Evolutionary conservation across 345 rosid genomes (phyloP).

Genomic region (Eucalyptus polyanthemos): DNA sequence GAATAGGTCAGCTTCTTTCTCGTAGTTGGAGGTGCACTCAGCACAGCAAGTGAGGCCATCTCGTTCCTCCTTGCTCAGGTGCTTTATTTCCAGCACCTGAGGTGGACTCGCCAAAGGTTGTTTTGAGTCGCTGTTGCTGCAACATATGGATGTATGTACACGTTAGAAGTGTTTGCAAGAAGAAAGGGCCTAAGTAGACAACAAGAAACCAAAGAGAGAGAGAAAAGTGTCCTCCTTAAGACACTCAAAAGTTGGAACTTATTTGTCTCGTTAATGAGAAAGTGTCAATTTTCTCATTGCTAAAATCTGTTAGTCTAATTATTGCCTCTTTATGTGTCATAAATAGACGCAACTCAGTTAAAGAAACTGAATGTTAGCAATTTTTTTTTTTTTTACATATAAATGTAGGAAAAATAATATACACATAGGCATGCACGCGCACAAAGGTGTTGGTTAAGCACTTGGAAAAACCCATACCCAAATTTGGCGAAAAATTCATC

Average conservation of each 20-base stretch:
- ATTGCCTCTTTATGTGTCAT: background rate
- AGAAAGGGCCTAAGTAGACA: background rate
- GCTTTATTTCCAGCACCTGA: conserved; percentile 30
- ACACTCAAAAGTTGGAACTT: background rate
- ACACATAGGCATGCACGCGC: background rate
- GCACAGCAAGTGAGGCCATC: conserved; percentile 33
- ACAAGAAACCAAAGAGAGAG: background rate
- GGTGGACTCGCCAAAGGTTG: background rate
- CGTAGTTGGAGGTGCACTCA: conserved; percentile 65
- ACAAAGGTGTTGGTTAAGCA: background rate
- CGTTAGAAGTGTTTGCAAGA: background rate
- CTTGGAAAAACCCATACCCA: background rate
- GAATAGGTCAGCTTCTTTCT: conserved; percentile 53
- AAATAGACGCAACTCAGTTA: background rate
- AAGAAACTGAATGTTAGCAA: background rate
- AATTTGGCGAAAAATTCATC: background rate
- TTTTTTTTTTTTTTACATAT: background rate
- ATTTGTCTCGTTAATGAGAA: background rate
- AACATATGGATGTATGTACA: background rate
- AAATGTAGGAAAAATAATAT: background rate
- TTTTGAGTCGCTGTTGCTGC: background rate
- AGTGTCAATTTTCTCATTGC: background rate
- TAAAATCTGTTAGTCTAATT: background rate
- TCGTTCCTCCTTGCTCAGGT: conserved; percentile 37
- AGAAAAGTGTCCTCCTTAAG: background rate